phyloP scores from a whole-genome alignment of 2,329 filamentous ascomycete genomes.

The Chaetothyriales sp. region DNA sequence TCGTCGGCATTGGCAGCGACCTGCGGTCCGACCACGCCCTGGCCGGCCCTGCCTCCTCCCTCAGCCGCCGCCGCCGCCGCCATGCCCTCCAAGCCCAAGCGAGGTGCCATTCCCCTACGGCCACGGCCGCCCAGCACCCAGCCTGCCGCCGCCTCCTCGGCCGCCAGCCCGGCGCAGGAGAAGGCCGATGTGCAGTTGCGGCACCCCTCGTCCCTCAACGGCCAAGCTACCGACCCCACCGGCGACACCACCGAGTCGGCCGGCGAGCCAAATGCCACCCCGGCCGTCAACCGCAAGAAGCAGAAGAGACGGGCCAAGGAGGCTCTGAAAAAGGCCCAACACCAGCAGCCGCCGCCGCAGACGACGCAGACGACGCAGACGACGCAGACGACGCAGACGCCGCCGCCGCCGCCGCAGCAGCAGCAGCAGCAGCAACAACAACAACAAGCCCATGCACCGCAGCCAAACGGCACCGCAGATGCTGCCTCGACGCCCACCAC shows the following conservation, averaged over 20 bases:
- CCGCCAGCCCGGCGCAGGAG: constrained; percentile 3
- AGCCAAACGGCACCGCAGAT: not conserved
- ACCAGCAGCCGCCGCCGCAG: constrained; percentile 24
- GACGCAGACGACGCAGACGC: no score
- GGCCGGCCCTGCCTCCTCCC: not conserved
- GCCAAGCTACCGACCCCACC: constrained; percentile 16
- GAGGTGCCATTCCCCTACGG: constrained; percentile 7
- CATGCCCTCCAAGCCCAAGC: constrained; percentile 19
- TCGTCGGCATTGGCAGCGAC: constrained; percentile 2
- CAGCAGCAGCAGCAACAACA: not conserved
- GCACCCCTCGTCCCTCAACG: constrained; percentile 15
- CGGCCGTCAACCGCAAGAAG: constrained; percentile 76
- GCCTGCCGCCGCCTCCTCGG: constrained; percentile 3
- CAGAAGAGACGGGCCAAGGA: constrained; percentile 80
- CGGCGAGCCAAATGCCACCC: constrained; percentile 20
- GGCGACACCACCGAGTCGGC: constrained; percentile 21
- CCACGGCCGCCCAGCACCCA: constrained; percentile 4
- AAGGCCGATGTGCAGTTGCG: constrained; percentile 12
- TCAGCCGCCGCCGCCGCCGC: constrained; percentile 2
- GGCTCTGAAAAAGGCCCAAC: constrained; percentile 56
- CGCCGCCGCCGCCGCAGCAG: no score
- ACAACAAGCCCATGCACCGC: not conserved
- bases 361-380: constrained; percentile 13
- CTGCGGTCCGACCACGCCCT: constrained; percentile 1
- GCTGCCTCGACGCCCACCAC: not conserved